A percentile compares a stretch with the other conserved stretches of the same genome.
Conservation (phyloP, 345 rosid species). For the Arabidopsis arenosa region DNA sequence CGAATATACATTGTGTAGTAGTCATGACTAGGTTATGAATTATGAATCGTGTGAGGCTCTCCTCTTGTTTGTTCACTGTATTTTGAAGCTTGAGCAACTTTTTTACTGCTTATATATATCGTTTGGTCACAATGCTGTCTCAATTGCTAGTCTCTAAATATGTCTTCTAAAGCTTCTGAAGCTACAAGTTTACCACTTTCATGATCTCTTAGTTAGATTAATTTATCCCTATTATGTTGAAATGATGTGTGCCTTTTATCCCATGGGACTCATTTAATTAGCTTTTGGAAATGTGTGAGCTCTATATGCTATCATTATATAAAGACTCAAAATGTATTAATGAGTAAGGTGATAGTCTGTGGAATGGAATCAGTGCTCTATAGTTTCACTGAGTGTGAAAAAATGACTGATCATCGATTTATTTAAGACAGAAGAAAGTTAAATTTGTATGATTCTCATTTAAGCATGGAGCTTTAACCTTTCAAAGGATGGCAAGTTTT, state of each 20-base stretch:
- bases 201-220: neutral
- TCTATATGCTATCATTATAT: neutral
- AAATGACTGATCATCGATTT: neutral
- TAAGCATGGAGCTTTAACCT: neutral
- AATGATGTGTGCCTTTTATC: neutral
- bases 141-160: conserved; percentile 4
- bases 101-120: conserved; percentile 12
- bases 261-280: neutral
- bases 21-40: conserved; percentile 13
- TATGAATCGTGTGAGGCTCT: conserved; percentile 1
- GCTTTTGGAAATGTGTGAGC: neutral
- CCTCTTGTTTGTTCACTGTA: conserved; percentile 1
- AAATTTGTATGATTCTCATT: neutral
- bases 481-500: neutral
- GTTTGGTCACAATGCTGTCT: conserved; percentile 13
- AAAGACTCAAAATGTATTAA: neutral
- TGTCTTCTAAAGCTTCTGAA: neutral
- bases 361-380: neutral
- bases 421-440: conserved; percentile 4
- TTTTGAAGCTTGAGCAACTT: conserved; percentile 25
- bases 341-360: neutral
- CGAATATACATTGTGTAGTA: neutral
- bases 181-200: neutral
- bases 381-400: neutral
- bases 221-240: neutral